Conservation (phyloP, 2,329 filamentous ascomycete genomes). For the Colletotrichum euphorbiae region DNA sequence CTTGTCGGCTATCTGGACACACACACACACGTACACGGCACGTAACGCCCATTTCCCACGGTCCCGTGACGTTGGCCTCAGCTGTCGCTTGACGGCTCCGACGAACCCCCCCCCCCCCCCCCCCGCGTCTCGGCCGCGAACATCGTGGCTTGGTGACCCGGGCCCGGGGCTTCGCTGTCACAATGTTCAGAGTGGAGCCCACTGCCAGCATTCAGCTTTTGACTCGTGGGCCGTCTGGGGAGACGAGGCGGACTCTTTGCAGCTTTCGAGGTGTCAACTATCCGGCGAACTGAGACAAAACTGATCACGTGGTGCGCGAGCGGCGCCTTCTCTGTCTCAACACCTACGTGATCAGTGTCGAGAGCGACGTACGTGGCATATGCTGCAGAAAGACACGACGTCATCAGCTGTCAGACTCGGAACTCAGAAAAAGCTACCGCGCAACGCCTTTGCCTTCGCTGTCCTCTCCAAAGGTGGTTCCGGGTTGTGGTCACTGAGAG, state of each 20-base stretch:
- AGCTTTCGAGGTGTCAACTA: conserved; percentile 9
- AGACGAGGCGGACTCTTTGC: conserved; percentile 8
- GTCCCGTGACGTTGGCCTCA: not conserved
- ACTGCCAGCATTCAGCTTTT: conserved; percentile 11
- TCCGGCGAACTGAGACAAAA: too few species aligned
- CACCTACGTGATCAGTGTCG: too few species aligned
- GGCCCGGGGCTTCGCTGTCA: conserved; percentile 11
- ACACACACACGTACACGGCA: not conserved
- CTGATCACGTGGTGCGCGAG: too few species aligned
- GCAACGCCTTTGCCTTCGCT: too few species aligned
- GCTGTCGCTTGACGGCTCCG: conserved; percentile 1
- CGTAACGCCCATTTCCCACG: not conserved
- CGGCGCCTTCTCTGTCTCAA: too few species aligned
- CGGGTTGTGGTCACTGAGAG: too few species aligned
- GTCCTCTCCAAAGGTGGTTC: too few species aligned
- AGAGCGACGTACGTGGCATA: too few species aligned
- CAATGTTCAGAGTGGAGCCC: not conserved
- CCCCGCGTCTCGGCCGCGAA: conserved; percentile 19
- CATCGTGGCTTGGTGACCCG: conserved; percentile 27
- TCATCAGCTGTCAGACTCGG: too few species aligned
- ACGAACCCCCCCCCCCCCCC: conserved; percentile 1
- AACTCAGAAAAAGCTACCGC: too few species aligned
- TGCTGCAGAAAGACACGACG: too few species aligned
- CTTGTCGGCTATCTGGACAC: not conserved
- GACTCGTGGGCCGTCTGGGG: conserved; percentile 20